Conservation (phyloP, 176 grass and related monocot species). For the Alloteropsis semialata region DNA sequence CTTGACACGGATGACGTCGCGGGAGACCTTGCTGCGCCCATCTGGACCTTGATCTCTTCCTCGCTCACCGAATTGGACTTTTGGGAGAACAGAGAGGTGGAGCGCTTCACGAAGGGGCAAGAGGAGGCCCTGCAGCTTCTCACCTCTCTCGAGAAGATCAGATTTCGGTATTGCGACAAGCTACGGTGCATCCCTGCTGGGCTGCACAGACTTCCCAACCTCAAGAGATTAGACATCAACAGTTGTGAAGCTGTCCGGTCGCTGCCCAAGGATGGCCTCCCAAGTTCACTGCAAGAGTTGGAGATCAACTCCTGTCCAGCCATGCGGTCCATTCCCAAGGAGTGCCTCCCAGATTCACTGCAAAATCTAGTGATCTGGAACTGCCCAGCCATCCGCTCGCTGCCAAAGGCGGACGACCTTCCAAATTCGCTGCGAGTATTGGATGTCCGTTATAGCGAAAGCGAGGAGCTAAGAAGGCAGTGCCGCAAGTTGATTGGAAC, state of each 20-base stretch:
- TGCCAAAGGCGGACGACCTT: background rate
- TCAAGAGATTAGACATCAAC: background rate
- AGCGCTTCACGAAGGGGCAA: too few relatives aligned
- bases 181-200: background rate
- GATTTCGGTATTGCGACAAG: background rate
- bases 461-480: background rate
- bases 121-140: too few relatives aligned
- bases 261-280: too few relatives aligned
- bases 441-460: rapidly evolving
- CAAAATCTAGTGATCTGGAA: rapidly evolving
- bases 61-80: background rate
- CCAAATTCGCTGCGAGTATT: background rate
- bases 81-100: rapidly evolving
- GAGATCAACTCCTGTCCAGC: too few relatives aligned
- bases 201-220: background rate
- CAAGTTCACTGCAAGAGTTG: too few relatives aligned
- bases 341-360: too few relatives aligned
- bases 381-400: background rate
- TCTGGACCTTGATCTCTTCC: background rate
- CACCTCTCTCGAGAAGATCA: background rate
- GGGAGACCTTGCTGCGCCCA: background rate
- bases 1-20: background rate
- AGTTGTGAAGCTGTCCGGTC: too few relatives aligned
- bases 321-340: too few relatives aligned
- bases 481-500: slow-evolving; percentile 14